Base-by-base conservation (phyloP, 441 rosid genomes). In the Syzygium syzygioides region DNA sequence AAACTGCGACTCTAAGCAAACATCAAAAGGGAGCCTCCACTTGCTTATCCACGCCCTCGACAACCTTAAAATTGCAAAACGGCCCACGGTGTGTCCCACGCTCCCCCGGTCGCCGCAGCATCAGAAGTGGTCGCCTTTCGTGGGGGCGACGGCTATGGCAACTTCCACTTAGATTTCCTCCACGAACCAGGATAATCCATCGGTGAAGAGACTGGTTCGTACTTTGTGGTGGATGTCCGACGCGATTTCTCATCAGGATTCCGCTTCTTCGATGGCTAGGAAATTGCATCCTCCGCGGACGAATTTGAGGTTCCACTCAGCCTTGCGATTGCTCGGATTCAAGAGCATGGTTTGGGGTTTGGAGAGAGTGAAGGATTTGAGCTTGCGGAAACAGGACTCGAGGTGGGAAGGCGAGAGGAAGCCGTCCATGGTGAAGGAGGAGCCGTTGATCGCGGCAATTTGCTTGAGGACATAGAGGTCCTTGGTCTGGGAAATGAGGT, bases 331-430 rank as follows among this genome's bases (percentile, higher is more conserved):
- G 59, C n/a, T 89, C 89, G 32, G 85, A 91, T 90, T 89, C 90
- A 66, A 91, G 83, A 79, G 12, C 26, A 66, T 59, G 30, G 57
- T 54, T 17, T 79, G 80, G 41, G 86, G 48, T 6, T 88, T 91
- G 37, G 91, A 26, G 55, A 59, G 30, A 19, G 95, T 95, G 90
- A 94, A 88, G 79, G 98, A 93, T 85, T 97, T 97, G 90, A 96
- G 98, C 25, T 93, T 92, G 79, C 90, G 92, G 92, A 94, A 96
- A 26, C 97, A 95, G 88, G 93, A 66, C 32, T 97, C 96, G 91
- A 96, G 93, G 85, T 96, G 95, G 87, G 92, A 52, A n/a, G 98
- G 95, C 25, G 95, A 96, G 45, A 87, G 80, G 11, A 95, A 94
- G 79, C 92, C 92, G n/a, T 10, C 7, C 14, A 2, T 1, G n/a